Evolutionary conservation across 2,329 filamentous ascomycete species (phyloP), one percentile per base, ranked within the genome.

Genomic region (Neopestalotiopsis sp.): DNA sequence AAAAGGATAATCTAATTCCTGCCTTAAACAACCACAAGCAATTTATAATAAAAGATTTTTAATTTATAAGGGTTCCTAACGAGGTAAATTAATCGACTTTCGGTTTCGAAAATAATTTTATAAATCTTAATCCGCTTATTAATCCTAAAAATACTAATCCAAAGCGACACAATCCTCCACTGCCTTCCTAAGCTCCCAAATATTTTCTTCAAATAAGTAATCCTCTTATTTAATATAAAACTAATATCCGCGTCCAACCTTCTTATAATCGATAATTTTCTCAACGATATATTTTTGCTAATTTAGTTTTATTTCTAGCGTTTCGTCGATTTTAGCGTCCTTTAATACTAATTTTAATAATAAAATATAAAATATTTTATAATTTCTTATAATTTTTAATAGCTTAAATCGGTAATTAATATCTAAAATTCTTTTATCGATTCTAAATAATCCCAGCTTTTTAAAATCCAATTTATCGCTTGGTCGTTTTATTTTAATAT

Each of bases 231-330:
- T 28, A 28, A 28, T 28, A 28, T 28, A 28, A 4, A 61, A 32
- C 34, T 6, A 3, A 3, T 32, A 32, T 61, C 2, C 2, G 3
- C 1, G 1, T 28, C 3, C 3, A 1, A 4, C 2, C 4, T 28
- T 28, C 4, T 28, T 28, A 61, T 59, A 40, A 69, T 40, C 32
- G 61, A 67, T 66, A 58, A 59, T 65, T 40, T 70, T 63, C 64
- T 58, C 56, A 58, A 67, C 64, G 68, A 34, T 32, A 61, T 64
- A 49, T 71, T 58, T 66, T 70, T 53, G 61, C 17, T 40, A 56
- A 45, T 45, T 17, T 68, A 61, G 62, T 72, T 67, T 63, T 57
- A 62, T 58, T 68, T 45, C 13, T 45, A 45, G 40, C 40, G 40
- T 45, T 2, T 45, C 4, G 12, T 45, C 12, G 12, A 45, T 45